Evolutionary conservation across 2,329 filamentous ascomycete species (phyloP), one percentile per base, ranked within the genome.

Genomic region (Diaporthe eres): DNA sequence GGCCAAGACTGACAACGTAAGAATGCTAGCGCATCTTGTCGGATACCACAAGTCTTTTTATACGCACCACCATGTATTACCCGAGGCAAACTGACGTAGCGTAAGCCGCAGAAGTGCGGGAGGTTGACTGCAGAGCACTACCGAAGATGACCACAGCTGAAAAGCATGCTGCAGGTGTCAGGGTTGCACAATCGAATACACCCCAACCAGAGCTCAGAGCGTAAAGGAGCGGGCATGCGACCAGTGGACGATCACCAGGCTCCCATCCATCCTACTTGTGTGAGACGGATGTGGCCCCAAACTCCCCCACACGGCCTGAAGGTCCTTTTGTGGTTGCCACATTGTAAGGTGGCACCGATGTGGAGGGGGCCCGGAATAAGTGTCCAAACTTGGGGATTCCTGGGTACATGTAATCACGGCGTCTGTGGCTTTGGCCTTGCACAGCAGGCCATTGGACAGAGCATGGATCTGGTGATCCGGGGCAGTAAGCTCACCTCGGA

Each of bases 141-240:
- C 60, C 34, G 47, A 65, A 31, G 49, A 61, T 73, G 71, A 73
- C 58, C 71, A 63, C n/a, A 55, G 42, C 58, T 53, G 58, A 61
- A 65, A 55, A 42, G 25, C 5, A n/a, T 10, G 42, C 44, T 73
- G 58, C 71, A 65, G 58, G 25, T n/a, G 34, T 8, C 15, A 53
- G 28, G 25, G 34, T 61, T 34, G 15, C n/a, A 51, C 58, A 28
- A 5, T 31, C 71, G 47, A 63, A 53, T 34, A 19, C 13, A 22
- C 44, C 12, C 71, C 58, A 73, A 65, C 71, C 71, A 73, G 71
- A 73, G 13, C 25, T 6, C 57, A n/a, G 44, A 61, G 34, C 37
- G 31, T n/a, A 42, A 49, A 65, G n/a, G 47, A 25, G 71, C 58
- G 47, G 71, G 39, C 58, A 42, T 49, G 71, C 60, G 65, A 65